Base-by-base conservation (phyloP, 768 basidiomycete genomes). In the Rhodotorula taiwanensis region DNA sequence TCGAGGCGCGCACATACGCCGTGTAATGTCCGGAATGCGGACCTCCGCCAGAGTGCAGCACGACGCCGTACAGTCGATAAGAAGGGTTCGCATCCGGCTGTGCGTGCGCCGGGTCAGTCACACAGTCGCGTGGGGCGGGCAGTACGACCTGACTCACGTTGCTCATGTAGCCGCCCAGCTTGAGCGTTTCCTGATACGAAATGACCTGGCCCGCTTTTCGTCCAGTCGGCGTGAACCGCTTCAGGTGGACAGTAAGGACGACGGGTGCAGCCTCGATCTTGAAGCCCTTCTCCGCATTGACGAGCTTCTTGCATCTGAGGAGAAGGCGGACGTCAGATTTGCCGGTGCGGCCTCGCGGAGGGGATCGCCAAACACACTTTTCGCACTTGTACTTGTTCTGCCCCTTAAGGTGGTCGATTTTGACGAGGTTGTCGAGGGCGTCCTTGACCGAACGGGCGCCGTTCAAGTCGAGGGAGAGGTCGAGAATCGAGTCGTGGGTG, bases 371-470 rank as follows among this genome's bases (percentile, higher is more conserved):
- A n/a, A 62, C 88, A 72, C 74, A 95, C 91, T 90, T 97, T 77
- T 99, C 95, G 76, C 95, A 99, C 75, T 93, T 90, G 76, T 99
- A 99, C 78, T 93, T 93, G 79, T 99, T 90, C 10, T 85, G 83
- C 0, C 94, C 95, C 65, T 84, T 88, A 66, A 99, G 76, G 66
- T 81, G 79, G 73, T 99, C 95, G 51, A 87, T 78, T 13, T 83
- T 84, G 42, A 88, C 83, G 71, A 95, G 95, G 72, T 84, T 86
- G 41, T 81, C 80, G 60, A 94, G 76, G 4, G 89, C 90, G 7
- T 86, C 84, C 74, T 80, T 83, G 54, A 97, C 71, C 6, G 79
- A 80, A 36, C 79, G 75, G 36, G 79, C 60, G 63, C 83, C 79
- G 21, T 20, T 30, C 61, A 98, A 87, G 75, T 98, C 95, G 64